A percentile compares a stretch with the other conserved stretches of the same genome.
Conservation (phyloP, 106 monocot genomes). For the Dendrobium catenatum region DNA sequence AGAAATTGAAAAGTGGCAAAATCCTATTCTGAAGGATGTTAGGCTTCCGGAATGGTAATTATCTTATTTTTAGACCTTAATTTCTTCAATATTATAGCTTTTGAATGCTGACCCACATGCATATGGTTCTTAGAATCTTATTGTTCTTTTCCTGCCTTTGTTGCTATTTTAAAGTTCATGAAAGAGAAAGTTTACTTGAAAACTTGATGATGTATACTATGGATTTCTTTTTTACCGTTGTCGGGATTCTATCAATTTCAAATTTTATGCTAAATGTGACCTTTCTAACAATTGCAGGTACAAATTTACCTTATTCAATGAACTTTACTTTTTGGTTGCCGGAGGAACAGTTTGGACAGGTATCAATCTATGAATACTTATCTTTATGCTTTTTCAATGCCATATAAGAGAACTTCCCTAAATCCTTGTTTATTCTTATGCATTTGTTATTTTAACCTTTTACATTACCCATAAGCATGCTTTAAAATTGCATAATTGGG, state of each 20-base stretch:
- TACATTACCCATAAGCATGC: neutral
- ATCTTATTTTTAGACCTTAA: neutral
- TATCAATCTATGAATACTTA: constrained; percentile 12
- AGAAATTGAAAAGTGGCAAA: constrained; percentile 99
- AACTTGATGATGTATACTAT: neutral
- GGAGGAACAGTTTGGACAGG: constrained; percentile 99
- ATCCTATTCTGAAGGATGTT: constrained; percentile 74
- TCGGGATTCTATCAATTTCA: neutral
- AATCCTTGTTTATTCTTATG: constrained; percentile 2
- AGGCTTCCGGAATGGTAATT: constrained; percentile 94
- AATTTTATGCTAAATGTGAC: constrained; percentile 6
- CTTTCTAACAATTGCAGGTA: constrained; percentile 53
- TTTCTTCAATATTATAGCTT: neutral
- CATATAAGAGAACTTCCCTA: neutral
- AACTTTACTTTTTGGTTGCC: constrained; percentile 97
- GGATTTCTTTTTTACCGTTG: neutral
- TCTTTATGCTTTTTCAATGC: neutral
- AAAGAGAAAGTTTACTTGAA: neutral
- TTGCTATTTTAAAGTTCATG: neutral
- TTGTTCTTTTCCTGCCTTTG: neutral
- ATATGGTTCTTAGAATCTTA: neutral
- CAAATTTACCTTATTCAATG: constrained; percentile 95
- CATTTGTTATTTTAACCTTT: neutral
- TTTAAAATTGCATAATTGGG: too few species aligned
- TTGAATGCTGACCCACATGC: neutral